phyloP scores from a whole-genome alignment of 2,329 filamentous ascomycete species.

The Trichophyton verrucosum region DNA sequence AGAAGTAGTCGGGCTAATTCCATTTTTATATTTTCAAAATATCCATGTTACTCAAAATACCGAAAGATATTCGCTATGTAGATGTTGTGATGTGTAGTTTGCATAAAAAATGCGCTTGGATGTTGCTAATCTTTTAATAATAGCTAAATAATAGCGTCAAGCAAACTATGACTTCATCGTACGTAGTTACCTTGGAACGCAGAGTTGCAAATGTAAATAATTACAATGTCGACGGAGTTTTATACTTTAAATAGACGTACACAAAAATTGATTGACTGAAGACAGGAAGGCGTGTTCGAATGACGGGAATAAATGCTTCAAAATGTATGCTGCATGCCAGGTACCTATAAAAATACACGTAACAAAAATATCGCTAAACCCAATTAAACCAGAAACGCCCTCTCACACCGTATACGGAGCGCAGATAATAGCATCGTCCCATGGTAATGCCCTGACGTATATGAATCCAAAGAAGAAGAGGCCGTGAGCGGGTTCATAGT shows the following conservation, averaged over 20 bases:
- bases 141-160: background rate
- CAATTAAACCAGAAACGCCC: background rate
- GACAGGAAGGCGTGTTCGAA: too few species aligned
- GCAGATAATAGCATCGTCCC: background rate
- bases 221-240: background rate
- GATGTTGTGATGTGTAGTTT: too few species aligned
- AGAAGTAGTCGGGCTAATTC: background rate
- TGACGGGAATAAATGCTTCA: background rate
- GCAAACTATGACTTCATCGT: background rate
- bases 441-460: background rate
- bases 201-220: too few species aligned
- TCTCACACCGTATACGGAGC: background rate
- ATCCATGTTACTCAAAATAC: background rate
- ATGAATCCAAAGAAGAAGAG: background rate
- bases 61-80: background rate
- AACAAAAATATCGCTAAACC: background rate
- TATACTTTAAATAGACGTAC: background rate
- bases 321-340: background rate
- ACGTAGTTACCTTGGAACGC: too few species aligned
- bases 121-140: too few species aligned
- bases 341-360: background rate
- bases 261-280: too few species aligned
- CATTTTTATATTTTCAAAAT: background rate
- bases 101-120: too few species aligned
- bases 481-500: conserved; percentile 22